A percentile compares a stretch with the other conserved stretches of the same genome.
Evolutionary conservation across 345 rosid genomes (phyloP).

Genomic region (Ailanthus altissimus): DNA sequence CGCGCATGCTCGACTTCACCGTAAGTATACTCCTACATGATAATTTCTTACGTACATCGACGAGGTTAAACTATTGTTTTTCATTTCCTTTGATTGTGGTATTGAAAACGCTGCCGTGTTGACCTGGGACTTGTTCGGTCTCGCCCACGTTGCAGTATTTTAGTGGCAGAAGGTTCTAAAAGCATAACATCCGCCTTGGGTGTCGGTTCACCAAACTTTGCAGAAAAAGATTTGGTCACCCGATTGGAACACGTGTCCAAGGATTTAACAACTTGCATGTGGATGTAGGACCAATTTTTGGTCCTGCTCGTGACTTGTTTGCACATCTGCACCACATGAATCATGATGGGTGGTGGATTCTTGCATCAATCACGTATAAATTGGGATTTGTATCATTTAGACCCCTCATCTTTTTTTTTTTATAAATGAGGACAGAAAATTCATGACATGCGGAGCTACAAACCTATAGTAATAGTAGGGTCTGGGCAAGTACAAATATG

Average conservation of each 20-base stretch:
- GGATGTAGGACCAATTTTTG: constrained; percentile 5
- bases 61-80: background rate
- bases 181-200: background rate
- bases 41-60: background rate
- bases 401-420: too few species aligned
- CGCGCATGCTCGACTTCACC: constrained; percentile 59
- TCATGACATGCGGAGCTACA: too few species aligned
- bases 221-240: background rate
- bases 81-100: too few species aligned
- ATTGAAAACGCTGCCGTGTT: background rate
- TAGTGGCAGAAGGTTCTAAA: background rate
- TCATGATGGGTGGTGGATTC: too few species aligned
- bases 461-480: too few species aligned
- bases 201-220: constrained; percentile 23
- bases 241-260: background rate
- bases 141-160: background rate
- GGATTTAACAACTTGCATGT: background rate
- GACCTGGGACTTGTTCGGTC: background rate
- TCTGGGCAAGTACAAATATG: too few species aligned
- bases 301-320: background rate
- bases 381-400: too few species aligned
- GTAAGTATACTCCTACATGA: constrained; percentile 35
- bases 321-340: background rate
- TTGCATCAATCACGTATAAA: too few species aligned
- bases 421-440: too few species aligned